A percentile compares a stretch with the other conserved stretches of the same genome.
Conservation (phyloP, 257 asterid genomes). For the Parsonsia alboflavescens region DNA sequence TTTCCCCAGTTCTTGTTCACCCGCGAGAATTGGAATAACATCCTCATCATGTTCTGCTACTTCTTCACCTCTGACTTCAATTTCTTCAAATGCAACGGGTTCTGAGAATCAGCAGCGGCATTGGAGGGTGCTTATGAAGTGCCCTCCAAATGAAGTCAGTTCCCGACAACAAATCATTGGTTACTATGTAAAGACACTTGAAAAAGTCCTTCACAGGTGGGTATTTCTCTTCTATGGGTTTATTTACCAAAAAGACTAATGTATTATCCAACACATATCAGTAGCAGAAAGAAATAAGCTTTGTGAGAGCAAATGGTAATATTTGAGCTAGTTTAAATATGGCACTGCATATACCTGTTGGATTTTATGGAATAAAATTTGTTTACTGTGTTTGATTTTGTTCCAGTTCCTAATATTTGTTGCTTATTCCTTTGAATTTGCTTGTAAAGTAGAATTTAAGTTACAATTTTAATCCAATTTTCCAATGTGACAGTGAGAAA, state of each 20-base stretch:
- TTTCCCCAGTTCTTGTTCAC: conserved; percentile 20
- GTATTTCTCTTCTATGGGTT: background rate
- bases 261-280: background rate
- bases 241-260: conserved; percentile 4
- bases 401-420: background rate
- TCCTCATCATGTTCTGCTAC: conserved; percentile 7
- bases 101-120: conserved; percentile 30
- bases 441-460: background rate
- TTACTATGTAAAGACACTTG: conserved; percentile 60
- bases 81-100: conserved; percentile 20
- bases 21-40: conserved; percentile 11
- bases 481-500: conserved; percentile 40
- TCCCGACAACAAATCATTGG: conserved; percentile 56
- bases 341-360: background rate
- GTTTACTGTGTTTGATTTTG: background rate
- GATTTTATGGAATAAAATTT: background rate
- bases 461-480: background rate
- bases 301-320: background rate
- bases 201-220: conserved; percentile 67
- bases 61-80: conserved; percentile 6
- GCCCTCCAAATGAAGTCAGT: conserved; percentile 40
- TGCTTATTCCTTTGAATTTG: background rate
- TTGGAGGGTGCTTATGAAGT: conserved; percentile 74
- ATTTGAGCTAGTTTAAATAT: background rate
- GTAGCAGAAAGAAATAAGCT: background rate